Conservation (phyloP, 169 alveolate species). For the Cryptosporidium sp. region DNA sequence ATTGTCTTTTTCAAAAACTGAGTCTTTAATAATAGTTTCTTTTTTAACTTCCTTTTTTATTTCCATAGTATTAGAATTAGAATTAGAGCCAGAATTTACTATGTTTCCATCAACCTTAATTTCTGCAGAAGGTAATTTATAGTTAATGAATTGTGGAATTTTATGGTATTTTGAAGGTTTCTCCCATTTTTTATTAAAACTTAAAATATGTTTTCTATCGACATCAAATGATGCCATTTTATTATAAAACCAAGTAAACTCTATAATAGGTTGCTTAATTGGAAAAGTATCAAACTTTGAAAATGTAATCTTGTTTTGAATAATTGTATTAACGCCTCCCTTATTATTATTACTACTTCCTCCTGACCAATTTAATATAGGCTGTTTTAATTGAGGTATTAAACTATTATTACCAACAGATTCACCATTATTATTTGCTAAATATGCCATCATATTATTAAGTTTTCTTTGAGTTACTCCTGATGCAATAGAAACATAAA, state of each 20-base stretch:
- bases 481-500: slow-evolving; percentile 64
- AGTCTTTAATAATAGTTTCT: neutral
- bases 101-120: neutral
- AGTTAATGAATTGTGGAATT: slow-evolving; percentile 16
- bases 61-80: too few relatives aligned
- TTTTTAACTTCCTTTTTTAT: neutral
- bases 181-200: slow-evolving; percentile 55
- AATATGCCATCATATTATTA: neutral
- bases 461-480: slow-evolving; percentile 68
- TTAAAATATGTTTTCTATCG: slow-evolving; percentile 46
- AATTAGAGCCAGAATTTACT: neutral
- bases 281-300: slow-evolving; percentile 46
- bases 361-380: slow-evolving; percentile 48
- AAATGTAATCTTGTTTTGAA: slow-evolving; percentile 15
- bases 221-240: slow-evolving; percentile 60
- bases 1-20: neutral
- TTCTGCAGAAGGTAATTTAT: neutral
- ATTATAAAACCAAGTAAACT: slow-evolving; percentile 67
- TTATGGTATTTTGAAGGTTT: slow-evolving; percentile 15
- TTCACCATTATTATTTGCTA: neutral
- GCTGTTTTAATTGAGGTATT: slow-evolving; percentile 16
- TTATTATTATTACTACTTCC: neutral
- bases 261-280: slow-evolving; percentile 46
- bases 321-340: neutral
- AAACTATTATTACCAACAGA: neutral